Evolutionary conservation across 2,329 filamentous ascomycete genomes (phyloP).

Genomic region (Pleoardoris graminearum): DNA sequence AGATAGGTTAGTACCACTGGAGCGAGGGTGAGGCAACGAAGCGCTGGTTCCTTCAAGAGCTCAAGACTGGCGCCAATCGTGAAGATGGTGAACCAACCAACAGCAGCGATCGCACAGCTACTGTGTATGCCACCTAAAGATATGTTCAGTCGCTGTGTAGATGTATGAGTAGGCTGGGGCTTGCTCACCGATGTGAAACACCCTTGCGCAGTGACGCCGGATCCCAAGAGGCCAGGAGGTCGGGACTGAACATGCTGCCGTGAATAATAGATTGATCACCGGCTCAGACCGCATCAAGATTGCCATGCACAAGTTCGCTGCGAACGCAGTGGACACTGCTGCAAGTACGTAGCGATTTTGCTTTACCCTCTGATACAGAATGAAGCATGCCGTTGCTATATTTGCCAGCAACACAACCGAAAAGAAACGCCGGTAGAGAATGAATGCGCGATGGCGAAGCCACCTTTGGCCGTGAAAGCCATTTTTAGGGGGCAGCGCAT

Average conservation of each 20-base stretch:
- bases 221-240: slow-evolving; percentile 35
- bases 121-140: slow-evolving; percentile 36
- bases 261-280: slow-evolving; percentile 43
- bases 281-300: slow-evolving; percentile 44
- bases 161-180: background rate
- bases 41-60: slow-evolving; percentile 26
- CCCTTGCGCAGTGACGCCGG: slow-evolving; percentile 37
- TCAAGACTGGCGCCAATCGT: slow-evolving; percentile 43
- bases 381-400: slow-evolving; percentile 29
- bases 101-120: slow-evolving; percentile 40
- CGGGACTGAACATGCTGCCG: slow-evolving; percentile 40
- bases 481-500: slow-evolving; percentile 28
- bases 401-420: slow-evolving; percentile 35
- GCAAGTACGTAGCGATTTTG: slow-evolving; percentile 26
- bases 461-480: slow-evolving; percentile 34
- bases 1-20: slow-evolving; percentile 37
- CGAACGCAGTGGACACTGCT: slow-evolving; percentile 42
- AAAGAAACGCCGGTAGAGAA: slow-evolving; percentile 39
- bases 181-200: slow-evolving; percentile 40
- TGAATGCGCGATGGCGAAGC: slow-evolving; percentile 38
- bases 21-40: slow-evolving; percentile 24
- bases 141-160: background rate
- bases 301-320: slow-evolving; percentile 42
- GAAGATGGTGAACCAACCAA: slow-evolving; percentile 52
- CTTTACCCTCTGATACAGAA: slow-evolving; percentile 28